Evolutionary conservation across 306 rosid species (phyloP).

Genomic region (Castanea mollissima): DNA sequence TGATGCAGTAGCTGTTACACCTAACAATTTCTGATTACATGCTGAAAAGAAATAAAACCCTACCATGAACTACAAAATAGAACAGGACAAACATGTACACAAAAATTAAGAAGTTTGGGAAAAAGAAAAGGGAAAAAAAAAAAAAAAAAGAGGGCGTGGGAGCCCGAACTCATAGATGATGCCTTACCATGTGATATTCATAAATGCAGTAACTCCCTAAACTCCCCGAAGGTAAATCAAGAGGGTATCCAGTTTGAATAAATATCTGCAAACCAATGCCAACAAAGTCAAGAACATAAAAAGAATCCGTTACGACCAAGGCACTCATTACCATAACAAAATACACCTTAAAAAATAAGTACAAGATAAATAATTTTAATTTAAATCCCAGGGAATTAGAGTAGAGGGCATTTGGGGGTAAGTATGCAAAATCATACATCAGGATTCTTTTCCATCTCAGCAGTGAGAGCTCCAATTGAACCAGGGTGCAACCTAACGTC

Average conservation of each 20-base stretch:
- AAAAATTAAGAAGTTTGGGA: not conserved
- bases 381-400: not conserved
- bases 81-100: not conserved
- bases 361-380: not conserved
- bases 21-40: not conserved
- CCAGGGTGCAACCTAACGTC: constrained; percentile 98
- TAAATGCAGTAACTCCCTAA: constrained; percentile 97
- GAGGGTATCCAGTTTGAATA: constrained; percentile 99
- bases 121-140: not conserved
- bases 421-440: constrained; percentile 45
- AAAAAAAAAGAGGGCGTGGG: not conserved
- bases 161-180: constrained; percentile 1
- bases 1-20: not conserved
- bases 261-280: constrained; percentile 66
- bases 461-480: constrained; percentile 77
- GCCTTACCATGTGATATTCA: constrained; percentile 93
- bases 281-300: constrained; percentile 30
- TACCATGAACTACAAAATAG: not conserved
- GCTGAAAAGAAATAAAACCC: not conserved
- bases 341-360: constrained; percentile 6
- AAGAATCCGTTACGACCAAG: constrained; percentile 7
- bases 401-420: not conserved
- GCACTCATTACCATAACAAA: not conserved
- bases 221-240: constrained; percentile 97
- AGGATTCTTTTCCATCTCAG: constrained; percentile 91